phyloP scores from a whole-genome alignment of 2,329 filamentous ascomycete species.

The Ophiocordyceps robertsii region DNA sequence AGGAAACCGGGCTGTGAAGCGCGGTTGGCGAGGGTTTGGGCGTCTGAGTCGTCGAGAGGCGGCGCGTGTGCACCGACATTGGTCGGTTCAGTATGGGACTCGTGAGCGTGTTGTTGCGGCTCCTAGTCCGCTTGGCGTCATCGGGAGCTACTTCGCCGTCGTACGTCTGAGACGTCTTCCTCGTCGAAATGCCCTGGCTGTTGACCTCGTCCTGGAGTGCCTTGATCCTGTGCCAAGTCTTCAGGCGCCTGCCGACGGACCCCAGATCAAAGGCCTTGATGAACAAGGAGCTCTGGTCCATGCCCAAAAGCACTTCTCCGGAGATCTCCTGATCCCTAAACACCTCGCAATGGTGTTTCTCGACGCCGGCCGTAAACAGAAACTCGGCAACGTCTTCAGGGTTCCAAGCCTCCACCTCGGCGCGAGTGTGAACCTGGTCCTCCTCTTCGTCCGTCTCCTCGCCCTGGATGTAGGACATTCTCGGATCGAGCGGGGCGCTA shows the following conservation, averaged over 20 bases:
- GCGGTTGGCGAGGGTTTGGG: constrained; percentile 31
- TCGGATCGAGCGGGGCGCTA: constrained; percentile 62
- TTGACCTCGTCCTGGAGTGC: constrained; percentile 77
- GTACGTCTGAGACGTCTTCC: constrained; percentile 41
- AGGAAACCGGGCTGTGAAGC: constrained; percentile 26
- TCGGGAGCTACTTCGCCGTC: constrained; percentile 47
- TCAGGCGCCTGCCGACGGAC: constrained; percentile 75
- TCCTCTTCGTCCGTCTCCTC: constrained; percentile 96
- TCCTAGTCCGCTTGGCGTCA: constrained; percentile 34
- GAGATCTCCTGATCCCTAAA: constrained; percentile 94
- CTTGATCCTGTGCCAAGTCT: constrained; percentile 96
- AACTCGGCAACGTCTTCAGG: constrained; percentile 78
- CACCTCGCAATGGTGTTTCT: constrained; percentile 81
- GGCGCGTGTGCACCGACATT: constrained; percentile 31
- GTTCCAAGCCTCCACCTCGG: constrained; percentile 69
- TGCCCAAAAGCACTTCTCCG: constrained; percentile 81
- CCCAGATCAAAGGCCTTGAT: constrained; percentile 92
- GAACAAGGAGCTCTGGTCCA: constrained; percentile 91
- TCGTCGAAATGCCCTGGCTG: constrained; percentile 26
- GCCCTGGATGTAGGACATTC: constrained; percentile 83
- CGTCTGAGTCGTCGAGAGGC: constrained; percentile 36
- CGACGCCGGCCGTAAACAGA: constrained; percentile 71
- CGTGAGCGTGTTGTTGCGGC: constrained; percentile 44
- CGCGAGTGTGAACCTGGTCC: constrained; percentile 49
- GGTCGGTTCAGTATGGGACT: constrained; percentile 31